phyloP scores from a whole-genome alignment of 257 asterid species.

The Primulina eburnea region DNA sequence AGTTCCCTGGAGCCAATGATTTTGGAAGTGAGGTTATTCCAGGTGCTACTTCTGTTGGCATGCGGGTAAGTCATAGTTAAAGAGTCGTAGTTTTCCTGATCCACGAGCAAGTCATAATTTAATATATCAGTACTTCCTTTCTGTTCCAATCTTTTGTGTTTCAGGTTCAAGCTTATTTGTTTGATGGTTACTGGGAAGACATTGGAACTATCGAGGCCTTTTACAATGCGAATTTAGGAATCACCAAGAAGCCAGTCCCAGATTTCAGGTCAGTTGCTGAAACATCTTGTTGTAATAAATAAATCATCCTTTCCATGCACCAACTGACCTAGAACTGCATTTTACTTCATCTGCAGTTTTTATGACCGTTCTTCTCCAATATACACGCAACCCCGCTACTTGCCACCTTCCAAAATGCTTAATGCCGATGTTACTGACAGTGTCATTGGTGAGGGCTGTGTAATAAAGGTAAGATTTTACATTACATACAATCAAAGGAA shows the following conservation, averaged over 20 bases:
- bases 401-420: constrained; percentile 69
- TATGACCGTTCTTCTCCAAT: constrained; percentile 63
- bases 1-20: constrained; percentile 60
- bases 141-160: neutral
- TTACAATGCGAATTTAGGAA: constrained; percentile 65
- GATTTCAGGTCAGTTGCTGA: constrained; percentile 47
- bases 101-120: neutral
- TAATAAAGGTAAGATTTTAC: constrained; percentile 41
- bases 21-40: constrained; percentile 71
- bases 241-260: constrained; percentile 59
- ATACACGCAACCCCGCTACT: constrained; percentile 60
- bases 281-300: neutral
- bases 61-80: constrained; percentile 46
- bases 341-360: constrained; percentile 38
- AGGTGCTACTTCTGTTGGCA: constrained; percentile 60
- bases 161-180: constrained; percentile 65
- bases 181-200: constrained; percentile 70
- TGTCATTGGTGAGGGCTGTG: constrained; percentile 70
- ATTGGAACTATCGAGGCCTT: constrained; percentile 67
- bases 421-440: constrained; percentile 65
- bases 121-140: neutral
- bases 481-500: neutral
- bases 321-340: neutral
- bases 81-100: neutral
- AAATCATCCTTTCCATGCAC: neutral